Percentiles rank a stretch among this genome's conserved stretches.
These are phyloP conservation scores for Cryomyces antarcticus DNA, from an alignment of 495 filamentous ascomycete species.

Conservation along the genomic window DNA sequence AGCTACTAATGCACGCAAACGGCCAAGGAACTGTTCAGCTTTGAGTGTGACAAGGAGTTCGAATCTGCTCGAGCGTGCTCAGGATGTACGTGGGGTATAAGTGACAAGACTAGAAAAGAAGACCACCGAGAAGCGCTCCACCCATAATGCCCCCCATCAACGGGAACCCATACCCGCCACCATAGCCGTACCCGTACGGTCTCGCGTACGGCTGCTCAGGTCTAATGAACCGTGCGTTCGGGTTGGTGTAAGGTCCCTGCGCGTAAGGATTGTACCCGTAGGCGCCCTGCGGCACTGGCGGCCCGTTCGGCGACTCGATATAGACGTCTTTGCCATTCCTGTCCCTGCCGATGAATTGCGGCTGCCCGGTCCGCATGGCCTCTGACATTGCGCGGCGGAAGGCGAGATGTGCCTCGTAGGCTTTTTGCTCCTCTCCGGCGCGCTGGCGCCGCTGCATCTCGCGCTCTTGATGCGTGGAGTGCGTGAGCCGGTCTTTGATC, in stretches of 20 bases:
- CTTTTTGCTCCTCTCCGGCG: slow-evolving; percentile 18
- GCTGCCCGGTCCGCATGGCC: slow-evolving; percentile 23
- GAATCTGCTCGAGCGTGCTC: no score
- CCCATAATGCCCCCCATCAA: slow-evolving; percentile 20
- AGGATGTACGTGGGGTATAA: no score
- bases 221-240: slow-evolving; percentile 24
- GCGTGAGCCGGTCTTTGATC: slow-evolving; percentile 28
- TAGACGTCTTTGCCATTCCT: slow-evolving; percentile 25
- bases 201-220: slow-evolving; percentile 23
- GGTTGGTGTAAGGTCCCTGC: slow-evolving; percentile 19
- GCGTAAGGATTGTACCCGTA: slow-evolving; percentile 23
- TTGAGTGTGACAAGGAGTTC: no score
- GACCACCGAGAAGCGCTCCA: slow-evolving; percentile 21
- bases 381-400: slow-evolving; percentile 21
- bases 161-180: slow-evolving; percentile 19
- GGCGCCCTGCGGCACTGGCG: slow-evolving; percentile 6
- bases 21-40: no score
- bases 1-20: no score
- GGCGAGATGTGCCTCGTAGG: slow-evolving; percentile 20
- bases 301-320: slow-evolving; percentile 23
- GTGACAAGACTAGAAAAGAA: slow-evolving; percentile 6
- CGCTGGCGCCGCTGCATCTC: slow-evolving; percentile 17
- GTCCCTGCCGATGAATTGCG: slow-evolving; percentile 26
- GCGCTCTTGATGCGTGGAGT: slow-evolving; percentile 25
- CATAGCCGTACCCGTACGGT: slow-evolving; percentile 25